Evolutionary conservation across 2,329 filamentous ascomycete species (phyloP).

Genomic region (Colletotrichum coccodes): DNA sequence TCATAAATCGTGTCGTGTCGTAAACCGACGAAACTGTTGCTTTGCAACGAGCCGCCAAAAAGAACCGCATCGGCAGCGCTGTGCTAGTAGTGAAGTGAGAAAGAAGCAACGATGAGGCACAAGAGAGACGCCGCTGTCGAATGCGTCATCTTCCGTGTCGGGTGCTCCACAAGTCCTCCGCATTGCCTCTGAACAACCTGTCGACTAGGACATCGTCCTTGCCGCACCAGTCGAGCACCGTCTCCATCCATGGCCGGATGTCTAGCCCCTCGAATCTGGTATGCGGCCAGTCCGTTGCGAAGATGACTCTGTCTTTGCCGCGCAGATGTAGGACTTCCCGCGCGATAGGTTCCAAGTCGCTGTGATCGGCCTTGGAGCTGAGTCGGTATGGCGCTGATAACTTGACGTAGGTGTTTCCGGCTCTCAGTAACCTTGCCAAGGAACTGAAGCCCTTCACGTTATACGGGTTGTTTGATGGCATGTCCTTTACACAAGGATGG

Average conservation of each 20-base stretch:
- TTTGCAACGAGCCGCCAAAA: not conserved
- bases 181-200: constrained; percentile 65
- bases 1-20: constrained; percentile 23
- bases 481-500: constrained; percentile 51
- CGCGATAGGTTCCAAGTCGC: constrained; percentile 58
- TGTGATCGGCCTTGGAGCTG: constrained; percentile 53
- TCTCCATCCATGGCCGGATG: constrained; percentile 63
- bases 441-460: constrained; percentile 59
- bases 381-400: constrained; percentile 68
- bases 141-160: not conserved
- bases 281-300: constrained; percentile 73
- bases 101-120: not conserved
- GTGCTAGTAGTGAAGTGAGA: not conserved
- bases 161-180: constrained; percentile 57
- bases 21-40: not conserved
- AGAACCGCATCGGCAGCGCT: constrained; percentile 1
- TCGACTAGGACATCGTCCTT: constrained; percentile 54
- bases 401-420: constrained; percentile 64
- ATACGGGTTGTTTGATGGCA: constrained; percentile 49
- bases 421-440: constrained; percentile 56
- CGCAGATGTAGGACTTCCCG: constrained; percentile 58
- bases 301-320: constrained; percentile 57
- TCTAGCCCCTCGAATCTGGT: constrained; percentile 69
- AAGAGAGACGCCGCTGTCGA: not conserved
- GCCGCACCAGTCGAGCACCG: constrained; percentile 63